phyloP scores from a whole-genome alignment of 2,329 filamentous ascomycete genomes.

The Sporothrix humicola region DNA sequence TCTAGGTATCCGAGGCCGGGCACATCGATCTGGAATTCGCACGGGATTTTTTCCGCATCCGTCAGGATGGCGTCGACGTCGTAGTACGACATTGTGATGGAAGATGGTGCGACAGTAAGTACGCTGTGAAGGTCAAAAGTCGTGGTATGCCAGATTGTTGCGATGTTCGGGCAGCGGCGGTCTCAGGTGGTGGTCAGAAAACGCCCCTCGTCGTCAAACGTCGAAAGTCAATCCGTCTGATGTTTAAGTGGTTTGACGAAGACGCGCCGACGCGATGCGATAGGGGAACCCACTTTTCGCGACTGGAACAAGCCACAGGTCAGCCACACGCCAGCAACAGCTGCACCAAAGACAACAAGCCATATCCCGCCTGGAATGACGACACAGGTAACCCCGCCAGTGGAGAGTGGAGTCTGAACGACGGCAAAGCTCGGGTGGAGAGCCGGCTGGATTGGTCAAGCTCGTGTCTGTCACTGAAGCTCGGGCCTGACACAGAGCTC shows the following conservation, averaged over 20 bases:
- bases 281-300: background rate
- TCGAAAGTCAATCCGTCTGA: no score
- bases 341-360: no score
- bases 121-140: no score
- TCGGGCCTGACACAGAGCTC: slow-evolving; percentile 21
- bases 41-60: slow-evolving; percentile 92
- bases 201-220: no score
- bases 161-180: no score
- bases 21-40: slow-evolving; percentile 90
- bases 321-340: no score
- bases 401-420: background rate
- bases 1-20: slow-evolving; percentile 88
- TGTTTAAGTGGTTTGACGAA: slow-evolving; percentile 2
- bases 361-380: slow-evolving; percentile 22
- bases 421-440: slow-evolving; percentile 36
- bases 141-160: background rate
- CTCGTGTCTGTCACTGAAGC: slow-evolving; percentile 14
- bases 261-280: slow-evolving; percentile 30
- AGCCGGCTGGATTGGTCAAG: slow-evolving; percentile 28
- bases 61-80: slow-evolving; percentile 84
- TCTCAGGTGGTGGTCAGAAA: no score
- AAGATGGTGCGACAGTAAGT: no score
- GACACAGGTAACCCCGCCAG: slow-evolving; percentile 25
- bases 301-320: slow-evolving; percentile 10
- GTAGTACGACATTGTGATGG: slow-evolving; percentile 72